Percentiles rank a stretch among this genome's conserved stretches.
phyloP scores from a whole-genome alignment of 23 red algal species.

The Gracilaria domingensis region DNA sequence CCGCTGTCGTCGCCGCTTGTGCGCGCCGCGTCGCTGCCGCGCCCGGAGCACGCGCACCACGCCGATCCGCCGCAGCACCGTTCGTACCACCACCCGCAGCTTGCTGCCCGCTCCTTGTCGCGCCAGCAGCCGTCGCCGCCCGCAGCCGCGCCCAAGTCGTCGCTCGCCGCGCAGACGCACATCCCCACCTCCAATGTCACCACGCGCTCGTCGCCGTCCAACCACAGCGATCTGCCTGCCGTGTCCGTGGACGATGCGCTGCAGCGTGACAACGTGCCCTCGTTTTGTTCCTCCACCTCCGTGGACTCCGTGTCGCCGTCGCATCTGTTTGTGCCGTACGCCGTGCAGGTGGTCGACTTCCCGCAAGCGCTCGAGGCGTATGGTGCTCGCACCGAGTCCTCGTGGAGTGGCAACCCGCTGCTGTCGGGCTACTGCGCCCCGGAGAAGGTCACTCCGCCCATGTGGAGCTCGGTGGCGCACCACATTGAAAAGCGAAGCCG shows the following conservation, averaged over 20 bases:
- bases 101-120: too few relatives aligned
- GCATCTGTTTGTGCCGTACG: background rate
- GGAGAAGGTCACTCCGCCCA: conserved; percentile 35
- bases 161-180: conserved; percentile 17
- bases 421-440: conserved; percentile 66
- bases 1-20: background rate
- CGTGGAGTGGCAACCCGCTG: background rate
- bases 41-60: background rate
- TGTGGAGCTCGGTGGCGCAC: conserved; percentile 30
- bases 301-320: background rate
- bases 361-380: conserved; percentile 18
- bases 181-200: conserved; percentile 29
- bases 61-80: background rate
- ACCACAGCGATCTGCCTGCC: background rate
- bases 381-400: background rate
- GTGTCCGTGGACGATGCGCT: background rate
- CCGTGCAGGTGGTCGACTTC: conserved; percentile 54
- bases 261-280: conserved; percentile 14
- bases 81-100: too few relatives aligned
- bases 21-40: conserved; percentile 6
- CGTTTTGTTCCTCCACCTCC: conserved; percentile 41
- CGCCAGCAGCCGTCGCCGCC: background rate
- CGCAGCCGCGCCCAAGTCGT: background rate
- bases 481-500: background rate
- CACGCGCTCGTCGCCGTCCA: conserved; percentile 1